Percentiles rank a stretch among this genome's conserved stretches.
Conservation (phyloP, 2,329 filamentous ascomycete genomes). For the Xylaria hypoxylon region DNA sequence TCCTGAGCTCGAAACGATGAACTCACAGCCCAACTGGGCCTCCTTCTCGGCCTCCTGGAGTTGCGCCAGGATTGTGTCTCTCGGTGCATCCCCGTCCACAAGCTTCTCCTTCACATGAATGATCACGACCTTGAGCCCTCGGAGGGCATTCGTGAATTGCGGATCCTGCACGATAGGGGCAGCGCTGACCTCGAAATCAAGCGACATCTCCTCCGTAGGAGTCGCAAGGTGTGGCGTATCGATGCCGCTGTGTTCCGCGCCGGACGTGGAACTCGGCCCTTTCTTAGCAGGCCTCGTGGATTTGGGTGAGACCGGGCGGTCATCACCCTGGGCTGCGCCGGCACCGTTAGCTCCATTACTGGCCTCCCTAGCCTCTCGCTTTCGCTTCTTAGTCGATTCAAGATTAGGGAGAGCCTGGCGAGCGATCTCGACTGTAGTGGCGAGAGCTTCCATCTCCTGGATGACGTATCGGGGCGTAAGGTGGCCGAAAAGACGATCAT, state of each 20-base stretch:
- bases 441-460: constrained; percentile 79
- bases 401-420: constrained; percentile 58
- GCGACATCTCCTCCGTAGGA: constrained; percentile 60
- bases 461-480: constrained; percentile 85
- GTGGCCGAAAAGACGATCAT: constrained; percentile 87
- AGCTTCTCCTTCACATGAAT: constrained; percentile 95
- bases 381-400: constrained; percentile 71
- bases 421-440: constrained; percentile 73
- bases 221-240: constrained; percentile 60
- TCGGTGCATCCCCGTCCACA: constrained; percentile 73
- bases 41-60: constrained; percentile 74
- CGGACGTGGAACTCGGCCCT: constrained; percentile 34
- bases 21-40: constrained; percentile 79
- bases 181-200: constrained; percentile 49
- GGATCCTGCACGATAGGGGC: constrained; percentile 33
- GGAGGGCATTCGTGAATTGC: constrained; percentile 63
- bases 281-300: constrained; percentile 52
- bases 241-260: constrained; percentile 37
- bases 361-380: constrained; percentile 62
- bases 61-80: constrained; percentile 76
- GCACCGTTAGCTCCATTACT: constrained; percentile 34
- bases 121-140: constrained; percentile 82
- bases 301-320: constrained; percentile 66
- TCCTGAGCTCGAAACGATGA: constrained; percentile 76
- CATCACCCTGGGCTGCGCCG: constrained; percentile 46